These are phyloP conservation scores for Phytopythium mirpurense DNA, from an alignment of 352 stramenopile genomes.

Conservation along the genomic window DNA sequence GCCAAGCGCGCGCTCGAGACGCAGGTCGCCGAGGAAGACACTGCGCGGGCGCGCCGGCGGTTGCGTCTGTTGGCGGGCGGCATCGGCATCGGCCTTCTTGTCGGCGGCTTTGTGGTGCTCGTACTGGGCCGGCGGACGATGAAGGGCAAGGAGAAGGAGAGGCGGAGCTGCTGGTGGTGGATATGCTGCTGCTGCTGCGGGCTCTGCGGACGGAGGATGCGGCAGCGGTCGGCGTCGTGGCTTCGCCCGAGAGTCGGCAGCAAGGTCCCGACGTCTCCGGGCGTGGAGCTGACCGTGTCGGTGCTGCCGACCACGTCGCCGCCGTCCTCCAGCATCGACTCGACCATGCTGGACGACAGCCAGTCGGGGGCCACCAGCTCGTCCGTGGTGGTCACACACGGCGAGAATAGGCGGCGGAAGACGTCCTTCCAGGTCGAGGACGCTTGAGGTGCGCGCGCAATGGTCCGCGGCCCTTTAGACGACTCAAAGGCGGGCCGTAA, in stretches of 20 bases:
- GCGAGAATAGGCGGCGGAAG: conserved; percentile 7
- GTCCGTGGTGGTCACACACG: conserved; percentile 3
- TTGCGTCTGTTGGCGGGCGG: background rate
- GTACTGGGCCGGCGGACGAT: background rate
- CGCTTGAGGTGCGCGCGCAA: background rate
- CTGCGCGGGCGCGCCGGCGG: background rate
- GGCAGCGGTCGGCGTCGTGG: background rate
- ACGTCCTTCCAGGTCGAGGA: conserved; percentile 7
- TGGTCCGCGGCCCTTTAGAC: background rate
- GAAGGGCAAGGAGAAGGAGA: background rate
- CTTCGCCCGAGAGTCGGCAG: conserved; percentile 1
- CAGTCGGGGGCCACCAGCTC: background rate
- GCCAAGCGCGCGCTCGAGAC: conserved; percentile 16
- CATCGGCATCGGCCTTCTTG: background rate
- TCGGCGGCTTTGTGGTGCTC: background rate
- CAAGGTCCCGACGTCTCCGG: conserved; percentile 4
- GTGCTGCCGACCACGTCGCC: conserved; percentile 1
- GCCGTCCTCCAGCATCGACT: background rate
- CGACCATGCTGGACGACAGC: conserved; percentile 1
- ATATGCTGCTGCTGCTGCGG: conserved; percentile 2
- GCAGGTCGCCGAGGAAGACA: conserved; percentile 1
- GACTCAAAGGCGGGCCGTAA: background rate
- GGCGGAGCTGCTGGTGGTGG: conserved; percentile 1
- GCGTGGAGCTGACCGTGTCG: conserved; percentile 2
- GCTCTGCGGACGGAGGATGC: background rate